Evolutionary conservation across 2,329 filamentous ascomycete genomes (phyloP).

Genomic region (Pseudogymnoascus sp.): DNA sequence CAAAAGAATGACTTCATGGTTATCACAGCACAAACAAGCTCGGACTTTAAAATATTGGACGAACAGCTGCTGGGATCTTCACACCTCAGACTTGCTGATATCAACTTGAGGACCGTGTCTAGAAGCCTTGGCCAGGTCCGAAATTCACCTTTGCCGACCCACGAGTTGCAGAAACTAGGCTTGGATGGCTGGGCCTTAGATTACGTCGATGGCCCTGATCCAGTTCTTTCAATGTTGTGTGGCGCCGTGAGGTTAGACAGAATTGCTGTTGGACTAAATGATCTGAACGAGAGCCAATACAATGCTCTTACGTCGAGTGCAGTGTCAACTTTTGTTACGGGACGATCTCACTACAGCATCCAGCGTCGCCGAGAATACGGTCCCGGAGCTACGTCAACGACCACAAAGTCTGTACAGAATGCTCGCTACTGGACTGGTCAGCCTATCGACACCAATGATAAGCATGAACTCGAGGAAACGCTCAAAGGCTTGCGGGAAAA

Average conservation of each 20-base stretch:
- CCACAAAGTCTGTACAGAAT: conserved; percentile 48
- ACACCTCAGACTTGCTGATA: conserved; percentile 53
- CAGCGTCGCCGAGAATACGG: conserved; percentile 74
- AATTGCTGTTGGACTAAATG: conserved; percentile 54
- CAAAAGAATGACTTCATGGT: conserved; percentile 43
- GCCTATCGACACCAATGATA: conserved; percentile 60
- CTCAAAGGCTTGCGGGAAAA: conserved; percentile 29
- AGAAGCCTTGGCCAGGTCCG: not conserved
- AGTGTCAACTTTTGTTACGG: conserved; percentile 61
- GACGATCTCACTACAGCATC: conserved; percentile 54
- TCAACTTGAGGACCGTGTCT: conserved; percentile 55
- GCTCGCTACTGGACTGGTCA: conserved; percentile 70
- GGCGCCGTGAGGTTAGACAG: conserved; percentile 59
- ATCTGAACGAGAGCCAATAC: conserved; percentile 60
- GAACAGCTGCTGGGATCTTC: conserved; percentile 45
- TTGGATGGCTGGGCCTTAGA: conserved; percentile 77
- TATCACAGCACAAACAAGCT: conserved; percentile 66
- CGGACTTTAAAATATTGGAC: conserved; percentile 66
- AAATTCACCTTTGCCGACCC: conserved; percentile 33
- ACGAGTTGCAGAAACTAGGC: conserved; percentile 51
- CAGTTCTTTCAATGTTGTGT: conserved; percentile 84
- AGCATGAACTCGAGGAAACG: conserved; percentile 43
- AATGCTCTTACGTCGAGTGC: conserved; percentile 50
- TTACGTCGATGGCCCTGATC: conserved; percentile 68
- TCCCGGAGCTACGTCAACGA: conserved; percentile 60